A percentile compares a stretch with the other conserved stretches of the same genome.
These are phyloP conservation scores for Coleophoma crateriformis DNA, from an alignment of 2,329 filamentous ascomycete species.

Conservation along the genomic window DNA sequence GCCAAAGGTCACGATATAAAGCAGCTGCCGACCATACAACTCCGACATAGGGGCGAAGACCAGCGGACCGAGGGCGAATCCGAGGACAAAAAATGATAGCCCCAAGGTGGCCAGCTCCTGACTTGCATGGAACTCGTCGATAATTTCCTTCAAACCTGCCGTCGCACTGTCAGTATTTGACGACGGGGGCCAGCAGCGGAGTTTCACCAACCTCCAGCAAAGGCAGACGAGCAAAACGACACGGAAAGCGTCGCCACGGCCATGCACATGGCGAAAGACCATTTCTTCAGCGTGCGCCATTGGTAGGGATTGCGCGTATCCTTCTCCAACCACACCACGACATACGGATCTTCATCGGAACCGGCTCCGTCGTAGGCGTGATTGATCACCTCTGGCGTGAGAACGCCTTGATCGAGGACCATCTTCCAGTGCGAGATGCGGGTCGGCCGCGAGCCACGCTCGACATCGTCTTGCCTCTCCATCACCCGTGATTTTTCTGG, in stretches of 20 bases:
- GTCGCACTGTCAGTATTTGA: no score
- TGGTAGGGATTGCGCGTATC: slow-evolving; percentile 50
- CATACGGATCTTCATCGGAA: slow-evolving; percentile 48
- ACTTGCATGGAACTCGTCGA: no score
- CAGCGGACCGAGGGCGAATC: slow-evolving; percentile 33
- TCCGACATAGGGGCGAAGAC: slow-evolving; percentile 32
- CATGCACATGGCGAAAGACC: slow-evolving; percentile 42
- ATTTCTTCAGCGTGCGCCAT: slow-evolving; percentile 39
- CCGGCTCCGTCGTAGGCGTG: slow-evolving; percentile 38
- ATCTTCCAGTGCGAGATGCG: not conserved
- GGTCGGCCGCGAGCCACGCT: not conserved
- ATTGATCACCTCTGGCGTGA: slow-evolving; percentile 27
- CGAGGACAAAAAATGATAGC: slow-evolving; percentile 34
- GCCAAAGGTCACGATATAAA: slow-evolving; percentile 51
- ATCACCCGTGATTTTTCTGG: no score
- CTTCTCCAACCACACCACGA: slow-evolving; percentile 44
- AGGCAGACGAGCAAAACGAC: slow-evolving; percentile 26
- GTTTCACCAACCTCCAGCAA: slow-evolving; percentile 26
- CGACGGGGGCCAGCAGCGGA: no score
- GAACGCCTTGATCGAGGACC: not conserved
- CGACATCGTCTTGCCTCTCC: no score
- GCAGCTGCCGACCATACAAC: slow-evolving; percentile 51
- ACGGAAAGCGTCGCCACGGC: slow-evolving; percentile 27
- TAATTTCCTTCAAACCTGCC: no score
- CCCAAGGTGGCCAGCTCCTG: slow-evolving; percentile 17